A percentile compares a stretch with the other conserved stretches of the same genome.
Evolutionary conservation across 164 flowering plant genomes (phyloP).

Genomic region (Platanus orientalis): DNA sequence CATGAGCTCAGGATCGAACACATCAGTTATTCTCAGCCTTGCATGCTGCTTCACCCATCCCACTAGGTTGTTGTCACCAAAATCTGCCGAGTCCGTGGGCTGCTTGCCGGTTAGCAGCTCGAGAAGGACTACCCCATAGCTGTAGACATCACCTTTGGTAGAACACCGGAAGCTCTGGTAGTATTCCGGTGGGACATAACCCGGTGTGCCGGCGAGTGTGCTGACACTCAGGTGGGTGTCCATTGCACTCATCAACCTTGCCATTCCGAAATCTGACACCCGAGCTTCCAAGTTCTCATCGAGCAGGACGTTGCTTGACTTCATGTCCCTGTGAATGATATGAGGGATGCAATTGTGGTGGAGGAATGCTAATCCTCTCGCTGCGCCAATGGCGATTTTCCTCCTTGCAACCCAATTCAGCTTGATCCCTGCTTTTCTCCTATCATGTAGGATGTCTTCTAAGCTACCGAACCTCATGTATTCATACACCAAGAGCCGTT

Average conservation of each 20-base stretch:
- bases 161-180: slow-evolving; percentile 93
- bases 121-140: slow-evolving; percentile 91
- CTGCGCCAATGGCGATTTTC: slow-evolving; percentile 85
- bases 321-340: slow-evolving; percentile 97
- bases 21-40: slow-evolving; percentile 26
- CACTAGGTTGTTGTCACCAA: slow-evolving; percentile 93
- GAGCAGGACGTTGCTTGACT: slow-evolving; percentile 88
- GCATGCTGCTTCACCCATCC: slow-evolving; percentile 98
- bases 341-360: slow-evolving; percentile 93
- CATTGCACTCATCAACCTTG: slow-evolving; percentile 86
- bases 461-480: slow-evolving; percentile 93
- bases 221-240: slow-evolving; percentile 97
- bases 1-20: slow-evolving; percentile 1
- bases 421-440: slow-evolving; percentile 58
- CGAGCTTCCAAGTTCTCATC: slow-evolving; percentile 88
- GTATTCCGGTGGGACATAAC: slow-evolving; percentile 97
- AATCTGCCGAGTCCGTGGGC: slow-evolving; percentile 88
- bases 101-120: slow-evolving; percentile 87
- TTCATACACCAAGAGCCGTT: slow-evolving; percentile 85
- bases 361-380: slow-evolving; percentile 84
- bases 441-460: slow-evolving; percentile 82
- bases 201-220: slow-evolving; percentile 95
- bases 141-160: slow-evolving; percentile 94
- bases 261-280: slow-evolving; percentile 99
- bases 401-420: slow-evolving; percentile 79